phyloP scores from a whole-genome alignment of 768 basidiomycete genomes.

The Rickenella mellea region DNA sequence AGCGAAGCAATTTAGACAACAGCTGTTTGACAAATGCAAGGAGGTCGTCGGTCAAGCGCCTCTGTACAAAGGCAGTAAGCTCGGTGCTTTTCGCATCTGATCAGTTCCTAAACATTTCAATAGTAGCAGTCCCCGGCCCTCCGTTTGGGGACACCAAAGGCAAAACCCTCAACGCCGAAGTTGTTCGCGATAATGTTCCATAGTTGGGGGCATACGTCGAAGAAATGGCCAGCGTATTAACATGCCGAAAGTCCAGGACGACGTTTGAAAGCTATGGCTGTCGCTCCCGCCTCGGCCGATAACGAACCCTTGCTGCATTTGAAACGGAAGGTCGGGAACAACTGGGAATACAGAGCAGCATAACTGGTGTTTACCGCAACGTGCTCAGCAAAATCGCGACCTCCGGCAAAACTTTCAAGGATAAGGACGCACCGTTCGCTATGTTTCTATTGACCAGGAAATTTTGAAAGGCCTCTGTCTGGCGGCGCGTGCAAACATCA shows the following conservation, averaged over 20 bases:
- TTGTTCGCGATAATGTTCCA: constrained; percentile 91
- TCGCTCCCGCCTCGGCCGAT: constrained; percentile 70
- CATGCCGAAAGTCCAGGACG: constrained; percentile 95
- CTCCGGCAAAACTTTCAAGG: constrained; percentile 96
- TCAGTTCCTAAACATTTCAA: constrained; percentile 6
- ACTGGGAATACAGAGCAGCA: constrained; percentile 98
- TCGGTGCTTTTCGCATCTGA: not conserved
- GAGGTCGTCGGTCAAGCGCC: constrained; percentile 81
- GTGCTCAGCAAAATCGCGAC: constrained; percentile 97
- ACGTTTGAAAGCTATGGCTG: constrained; percentile 92
- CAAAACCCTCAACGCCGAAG: constrained; percentile 90
- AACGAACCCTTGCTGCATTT: constrained; percentile 92
- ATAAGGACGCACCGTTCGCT: constrained; percentile 96
- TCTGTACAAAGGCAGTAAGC: constrained; percentile 88
- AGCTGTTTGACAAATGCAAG: constrained; percentile 87
- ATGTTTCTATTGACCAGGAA: constrained; percentile 96
- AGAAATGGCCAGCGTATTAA: constrained; percentile 97
- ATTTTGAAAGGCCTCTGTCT: constrained; percentile 89
- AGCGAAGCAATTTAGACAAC: constrained; percentile 96
- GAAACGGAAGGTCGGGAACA: constrained; percentile 90
- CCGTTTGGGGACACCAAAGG: constrained; percentile 91
- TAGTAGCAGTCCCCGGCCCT: constrained; percentile 97
- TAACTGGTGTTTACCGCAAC: constrained; percentile 92
- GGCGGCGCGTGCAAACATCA: constrained; percentile 97
- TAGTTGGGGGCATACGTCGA: constrained; percentile 97